phyloP scores from a whole-genome alignment of 768 basidiomycete genomes.

The Calocybe gangraenosa region DNA sequence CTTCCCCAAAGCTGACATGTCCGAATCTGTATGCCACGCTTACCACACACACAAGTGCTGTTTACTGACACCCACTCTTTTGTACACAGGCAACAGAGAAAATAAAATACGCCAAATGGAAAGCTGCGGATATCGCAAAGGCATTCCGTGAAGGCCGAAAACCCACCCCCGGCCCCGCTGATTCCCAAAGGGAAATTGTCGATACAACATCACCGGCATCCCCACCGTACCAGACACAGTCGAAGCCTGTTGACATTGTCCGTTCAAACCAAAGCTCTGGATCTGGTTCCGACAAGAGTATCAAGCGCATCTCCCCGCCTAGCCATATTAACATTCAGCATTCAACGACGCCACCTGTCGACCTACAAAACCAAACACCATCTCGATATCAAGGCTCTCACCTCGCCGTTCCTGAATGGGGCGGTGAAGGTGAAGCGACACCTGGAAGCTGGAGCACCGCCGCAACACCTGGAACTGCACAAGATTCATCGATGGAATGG shows the following conservation, averaged over 20 bases:
- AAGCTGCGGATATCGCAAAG: slow-evolving; percentile 92
- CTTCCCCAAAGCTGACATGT: slow-evolving; percentile 58
- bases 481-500: slow-evolving; percentile 8
- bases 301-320: slow-evolving; percentile 27
- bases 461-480: slow-evolving; percentile 62
- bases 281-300: slow-evolving; percentile 19
- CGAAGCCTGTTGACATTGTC: slow-evolving; percentile 10
- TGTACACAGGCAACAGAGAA: slow-evolving; percentile 71
- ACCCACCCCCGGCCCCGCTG: slow-evolving; percentile 77
- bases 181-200: slow-evolving; percentile 27
- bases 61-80: slow-evolving; percentile 1
- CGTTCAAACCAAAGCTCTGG: slow-evolving; percentile 19
- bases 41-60: background rate
- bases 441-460: slow-evolving; percentile 72
- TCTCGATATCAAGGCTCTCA: slow-evolving; percentile 8
- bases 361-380: slow-evolving; percentile 12
- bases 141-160: slow-evolving; percentile 91
- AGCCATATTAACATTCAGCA: slow-evolving; percentile 10
- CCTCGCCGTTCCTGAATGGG: slow-evolving; percentile 15
- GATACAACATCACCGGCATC: slow-evolving; percentile 12
- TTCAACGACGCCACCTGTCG: slow-evolving; percentile 1
- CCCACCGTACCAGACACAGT: slow-evolving; percentile 1
- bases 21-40: slow-evolving; percentile 48
- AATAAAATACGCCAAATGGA: slow-evolving; percentile 95
- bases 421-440: slow-evolving; percentile 29